phyloP scores from a whole-genome alignment of 164 flowering plant species.

The Tetrastigma voinierianum region DNA sequence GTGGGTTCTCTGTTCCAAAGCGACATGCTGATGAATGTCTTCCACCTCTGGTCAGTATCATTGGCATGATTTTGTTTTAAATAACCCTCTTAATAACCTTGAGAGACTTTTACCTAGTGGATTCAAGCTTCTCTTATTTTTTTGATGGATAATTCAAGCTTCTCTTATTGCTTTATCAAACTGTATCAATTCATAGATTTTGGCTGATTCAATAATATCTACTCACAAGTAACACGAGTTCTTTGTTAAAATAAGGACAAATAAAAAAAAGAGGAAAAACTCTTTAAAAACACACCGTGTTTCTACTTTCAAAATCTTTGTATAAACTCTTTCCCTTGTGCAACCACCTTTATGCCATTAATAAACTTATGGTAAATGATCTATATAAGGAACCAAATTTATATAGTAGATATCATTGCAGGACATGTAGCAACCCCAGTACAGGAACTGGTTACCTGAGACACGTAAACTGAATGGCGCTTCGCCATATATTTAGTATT shows the following conservation, averaged over 20 bases:
- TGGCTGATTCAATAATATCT: no score
- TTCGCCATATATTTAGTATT: slow-evolving; percentile 61
- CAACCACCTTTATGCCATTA: background rate
- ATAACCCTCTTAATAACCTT: background rate
- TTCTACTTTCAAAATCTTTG: background rate
- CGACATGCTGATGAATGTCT: slow-evolving; percentile 56
- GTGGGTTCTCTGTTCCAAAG: slow-evolving; percentile 61
- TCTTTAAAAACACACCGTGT: background rate
- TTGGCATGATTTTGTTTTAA: background rate
- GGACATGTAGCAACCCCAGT: slow-evolving; percentile 58
- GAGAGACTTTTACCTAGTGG: no score
- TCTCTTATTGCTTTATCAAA: no score
- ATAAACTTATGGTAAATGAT: background rate
- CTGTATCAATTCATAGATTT: no score
- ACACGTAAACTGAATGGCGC: slow-evolving; percentile 53
- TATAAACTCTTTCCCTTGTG: background rate
- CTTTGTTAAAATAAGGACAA: background rate
- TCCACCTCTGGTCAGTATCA: slow-evolving; percentile 50
- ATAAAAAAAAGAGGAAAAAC: background rate
- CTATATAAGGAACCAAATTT: background rate
- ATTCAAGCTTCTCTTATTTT: no score
- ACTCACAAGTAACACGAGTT: background rate
- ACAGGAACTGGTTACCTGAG: slow-evolving; percentile 60
- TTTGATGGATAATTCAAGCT: no score
- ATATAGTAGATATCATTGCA: slow-evolving; percentile 21